Conservation (phyloP, 352 stramenopile species). For the Elongisporangium anandrum region DNA sequence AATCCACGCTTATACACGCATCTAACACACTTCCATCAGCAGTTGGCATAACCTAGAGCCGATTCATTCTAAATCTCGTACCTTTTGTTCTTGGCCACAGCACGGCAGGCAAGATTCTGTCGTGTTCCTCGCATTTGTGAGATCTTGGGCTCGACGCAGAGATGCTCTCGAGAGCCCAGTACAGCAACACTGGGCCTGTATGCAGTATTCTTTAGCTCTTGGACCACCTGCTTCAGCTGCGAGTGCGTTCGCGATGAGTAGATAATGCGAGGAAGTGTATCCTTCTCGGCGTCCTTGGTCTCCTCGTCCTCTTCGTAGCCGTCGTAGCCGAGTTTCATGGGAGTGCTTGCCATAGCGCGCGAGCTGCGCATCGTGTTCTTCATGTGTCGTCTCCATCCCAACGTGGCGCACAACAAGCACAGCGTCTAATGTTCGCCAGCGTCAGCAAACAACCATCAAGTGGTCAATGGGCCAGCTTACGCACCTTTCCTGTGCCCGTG, state of each 20-base stretch:
- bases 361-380: constrained; percentile 39
- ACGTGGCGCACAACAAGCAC: constrained; percentile 93
- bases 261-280: constrained; percentile 90
- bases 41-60: not conserved
- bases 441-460: not conserved
- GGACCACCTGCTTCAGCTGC: constrained; percentile 97
- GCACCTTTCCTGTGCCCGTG: constrained; percentile 96
- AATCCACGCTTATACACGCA: constrained; percentile 79
- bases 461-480: constrained; percentile 1
- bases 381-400: constrained; percentile 91
- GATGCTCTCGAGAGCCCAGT: constrained; percentile 94
- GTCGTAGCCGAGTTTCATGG: constrained; percentile 47
- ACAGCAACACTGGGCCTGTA: constrained; percentile 89
- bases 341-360: not conserved
- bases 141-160: constrained; percentile 96
- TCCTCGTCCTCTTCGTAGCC: constrained; percentile 25
- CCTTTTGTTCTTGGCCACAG: constrained; percentile 88
- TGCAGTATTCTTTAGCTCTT: constrained; percentile 94
- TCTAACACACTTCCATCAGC: constrained; percentile 16
- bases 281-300: constrained; percentile 18
- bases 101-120: constrained; percentile 86
- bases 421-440: constrained; percentile 75
- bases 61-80: constrained; percentile 16
- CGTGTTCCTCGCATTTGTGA: constrained; percentile 74
- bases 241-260: constrained; percentile 98